phyloP scores from a whole-genome alignment of 805 yeast species.

The Schwanniomyces pseudopolymorphus region DNA sequence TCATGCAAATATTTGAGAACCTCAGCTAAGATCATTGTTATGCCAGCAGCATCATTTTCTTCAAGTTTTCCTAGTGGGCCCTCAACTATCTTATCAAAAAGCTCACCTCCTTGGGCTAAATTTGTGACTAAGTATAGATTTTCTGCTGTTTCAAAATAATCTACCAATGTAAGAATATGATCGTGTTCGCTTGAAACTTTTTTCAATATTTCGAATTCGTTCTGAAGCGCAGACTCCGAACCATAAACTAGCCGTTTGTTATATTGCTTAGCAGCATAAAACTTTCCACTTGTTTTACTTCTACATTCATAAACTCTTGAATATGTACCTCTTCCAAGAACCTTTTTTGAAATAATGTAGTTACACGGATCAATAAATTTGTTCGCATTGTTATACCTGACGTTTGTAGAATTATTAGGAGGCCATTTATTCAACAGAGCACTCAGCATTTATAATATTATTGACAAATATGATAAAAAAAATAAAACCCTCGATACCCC shows the following conservation, averaged over 20 bases:
- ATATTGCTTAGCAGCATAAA: slow-evolving; percentile 57
- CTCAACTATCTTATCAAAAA: slow-evolving; percentile 57
- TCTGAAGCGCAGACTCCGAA: slow-evolving; percentile 51
- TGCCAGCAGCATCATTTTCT: slow-evolving; percentile 49
- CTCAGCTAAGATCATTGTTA: slow-evolving; percentile 49
- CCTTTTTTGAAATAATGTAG: slow-evolving; percentile 27
- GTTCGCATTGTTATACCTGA: slow-evolving; percentile 8
- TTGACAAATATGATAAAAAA: background rate
- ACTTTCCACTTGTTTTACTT: slow-evolving; percentile 36
- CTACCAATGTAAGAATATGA: slow-evolving; percentile 61
- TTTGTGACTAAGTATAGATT: slow-evolving; percentile 60
- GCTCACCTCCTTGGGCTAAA: slow-evolving; percentile 66
- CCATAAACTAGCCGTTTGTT: slow-evolving; percentile 51
- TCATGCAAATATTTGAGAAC: slow-evolving; percentile 59
- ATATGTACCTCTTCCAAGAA: slow-evolving; percentile 49
- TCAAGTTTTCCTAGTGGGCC: slow-evolving; percentile 36
- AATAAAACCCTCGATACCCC: background rate
- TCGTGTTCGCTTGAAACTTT: slow-evolving; percentile 50
- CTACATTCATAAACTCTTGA: slow-evolving; percentile 52
- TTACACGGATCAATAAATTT: slow-evolving; percentile 26
- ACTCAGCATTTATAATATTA: background rate
- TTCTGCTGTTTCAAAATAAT: slow-evolving; percentile 67
- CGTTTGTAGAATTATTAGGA: slow-evolving; percentile 14
- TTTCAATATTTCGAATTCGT: slow-evolving; percentile 59
- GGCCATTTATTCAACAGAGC: slow-evolving; percentile 20